A percentile compares a stretch with the other conserved stretches of the same genome.
Conservation (phyloP, 1,139 yeast species). For the Hansenula lynferdii region DNA sequence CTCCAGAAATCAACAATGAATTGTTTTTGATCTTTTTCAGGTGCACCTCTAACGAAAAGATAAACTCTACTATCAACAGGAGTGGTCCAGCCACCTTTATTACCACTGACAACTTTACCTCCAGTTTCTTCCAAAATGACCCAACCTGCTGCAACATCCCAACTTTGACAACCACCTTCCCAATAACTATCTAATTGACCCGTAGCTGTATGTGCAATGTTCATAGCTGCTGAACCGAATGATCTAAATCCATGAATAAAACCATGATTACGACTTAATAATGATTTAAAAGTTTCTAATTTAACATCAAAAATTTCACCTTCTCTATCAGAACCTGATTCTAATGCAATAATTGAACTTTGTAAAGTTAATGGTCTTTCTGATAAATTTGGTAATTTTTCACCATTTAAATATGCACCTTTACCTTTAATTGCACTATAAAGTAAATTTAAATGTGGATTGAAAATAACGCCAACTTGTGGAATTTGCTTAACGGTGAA, state of each 20-base stretch:
- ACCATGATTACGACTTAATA: slow-evolving; percentile 42
- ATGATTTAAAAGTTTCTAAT: slow-evolving; percentile 38
- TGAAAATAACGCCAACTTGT: slow-evolving; percentile 54
- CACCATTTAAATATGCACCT: slow-evolving; percentile 47
- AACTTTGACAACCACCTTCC: slow-evolving; percentile 61
- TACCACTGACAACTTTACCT: slow-evolving; percentile 49
- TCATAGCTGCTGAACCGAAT: slow-evolving; percentile 58
- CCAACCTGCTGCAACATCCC: slow-evolving; percentile 70
- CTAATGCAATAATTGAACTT: slow-evolving; percentile 51
- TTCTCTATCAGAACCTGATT: slow-evolving; percentile 54
- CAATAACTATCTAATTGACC: slow-evolving; percentile 55
- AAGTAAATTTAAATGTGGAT: slow-evolving; percentile 46
- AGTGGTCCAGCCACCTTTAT: slow-evolving; percentile 41
- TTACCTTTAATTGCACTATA: slow-evolving; percentile 46
- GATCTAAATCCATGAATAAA: slow-evolving; percentile 56
- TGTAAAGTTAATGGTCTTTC: slow-evolving; percentile 36
- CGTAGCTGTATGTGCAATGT: slow-evolving; percentile 48
- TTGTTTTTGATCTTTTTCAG: slow-evolving; percentile 33
- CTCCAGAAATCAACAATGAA: slow-evolving; percentile 46
- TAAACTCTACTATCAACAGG: slow-evolving; percentile 46
- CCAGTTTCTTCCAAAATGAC: slow-evolving; percentile 54
- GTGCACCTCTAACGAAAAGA: slow-evolving; percentile 49
- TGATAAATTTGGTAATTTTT: slow-evolving; percentile 24
- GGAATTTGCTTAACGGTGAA: slow-evolving; percentile 43
- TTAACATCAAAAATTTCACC: slow-evolving; percentile 46